phyloP scores from a whole-genome alignment of 371 early-diverging fungal genomes.

The Mucor irregularis region DNA sequence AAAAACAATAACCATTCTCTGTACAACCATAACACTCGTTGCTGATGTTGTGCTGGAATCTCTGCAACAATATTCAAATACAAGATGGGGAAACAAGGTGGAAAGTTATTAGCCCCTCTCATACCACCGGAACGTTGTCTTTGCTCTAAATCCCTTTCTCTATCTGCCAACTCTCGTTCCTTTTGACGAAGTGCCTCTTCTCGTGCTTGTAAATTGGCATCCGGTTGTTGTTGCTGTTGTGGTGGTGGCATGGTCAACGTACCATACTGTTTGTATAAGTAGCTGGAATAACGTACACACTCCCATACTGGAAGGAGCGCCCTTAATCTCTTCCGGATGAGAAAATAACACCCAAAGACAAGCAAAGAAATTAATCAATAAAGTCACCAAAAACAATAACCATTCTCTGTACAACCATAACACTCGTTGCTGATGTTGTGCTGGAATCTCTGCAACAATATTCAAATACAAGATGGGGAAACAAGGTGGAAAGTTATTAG shows the following conservation, averaged over 20 bases:
- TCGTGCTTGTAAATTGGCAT: conserved; percentile 20
- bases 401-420: conserved; percentile 74
- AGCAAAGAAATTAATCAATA: conserved; percentile 78
- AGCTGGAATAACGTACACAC: conserved; percentile 86
- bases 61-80: conserved; percentile 77
- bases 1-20: conserved; percentile 79
- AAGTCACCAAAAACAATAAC: conserved; percentile 72
- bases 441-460: conserved; percentile 75
- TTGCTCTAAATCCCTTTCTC: conserved; percentile 61
- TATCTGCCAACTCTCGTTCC: conserved; percentile 67
- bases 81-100: conserved; percentile 82
- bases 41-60: conserved; percentile 70
- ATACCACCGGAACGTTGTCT: conserved; percentile 29
- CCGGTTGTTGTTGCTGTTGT: conserved; percentile 7
- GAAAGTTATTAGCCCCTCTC: conserved; percentile 77
- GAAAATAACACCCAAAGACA: conserved; percentile 73
- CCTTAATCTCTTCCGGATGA: conserved; percentile 64
- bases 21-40: conserved; percentile 68
- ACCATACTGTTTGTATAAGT: conserved; percentile 98
- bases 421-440: conserved; percentile 62
- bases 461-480: conserved; percentile 83
- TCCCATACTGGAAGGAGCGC: conserved; percentile 76
- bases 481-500: conserved; percentile 85
- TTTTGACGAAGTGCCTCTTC: conserved; percentile 68
- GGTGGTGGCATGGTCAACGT: conserved; percentile 22